Base-by-base conservation (phyloP, 441 rosid genomes). In the Daphne laureola region DNA sequence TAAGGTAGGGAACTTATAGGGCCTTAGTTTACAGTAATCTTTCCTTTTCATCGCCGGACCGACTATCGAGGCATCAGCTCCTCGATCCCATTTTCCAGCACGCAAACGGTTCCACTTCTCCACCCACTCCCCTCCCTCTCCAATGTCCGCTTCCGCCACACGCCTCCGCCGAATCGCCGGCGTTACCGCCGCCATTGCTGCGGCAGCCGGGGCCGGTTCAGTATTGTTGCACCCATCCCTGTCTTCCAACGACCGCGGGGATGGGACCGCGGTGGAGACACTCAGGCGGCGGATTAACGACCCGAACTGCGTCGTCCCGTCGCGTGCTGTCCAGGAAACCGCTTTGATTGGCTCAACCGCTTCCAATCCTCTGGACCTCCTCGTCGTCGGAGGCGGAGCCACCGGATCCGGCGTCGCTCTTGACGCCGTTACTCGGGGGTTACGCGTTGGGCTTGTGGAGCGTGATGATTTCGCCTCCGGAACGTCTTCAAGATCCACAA, bases 391-490 rank as follows among this genome's bases (percentile, higher is more conserved):
- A 31, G 96, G 98, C 42, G 98, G 98, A 55, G 96, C 95, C 70
- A 88, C 96, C 3, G 96, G 98, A n/a, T 69, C 73, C 38, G 96
- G 96, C 6, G 96, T 80, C 16, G 96, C 98, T 18, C 94, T 92
- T 6, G 98, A 92, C 62, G 96, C 94, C 51, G 79, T 49, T 44
- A 75, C 98, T 9, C 80, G 98, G 43, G 96, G 96, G 5, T 90
- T 88, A 46, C 90, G 88, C 15, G 96, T 88, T 31, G 96, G 98
- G 14, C 79, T 92, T 13, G 94, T 88, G 0, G 96, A 92, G 78
- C 72, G 98, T 8, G 98, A 92, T 58, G 98, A 92, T 67, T 91
- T 91, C 75, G 72, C 96, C 16, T 86, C 96, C 5, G 98, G 98
- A 14, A 86, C 96, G 9, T 92, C 98, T 56, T 92, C 98, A 1